Evolutionary conservation across 129 eudicot species (phyloP), one percentile per base, ranked within the genome.

Genomic region (Flaveria ramosissima): DNA sequence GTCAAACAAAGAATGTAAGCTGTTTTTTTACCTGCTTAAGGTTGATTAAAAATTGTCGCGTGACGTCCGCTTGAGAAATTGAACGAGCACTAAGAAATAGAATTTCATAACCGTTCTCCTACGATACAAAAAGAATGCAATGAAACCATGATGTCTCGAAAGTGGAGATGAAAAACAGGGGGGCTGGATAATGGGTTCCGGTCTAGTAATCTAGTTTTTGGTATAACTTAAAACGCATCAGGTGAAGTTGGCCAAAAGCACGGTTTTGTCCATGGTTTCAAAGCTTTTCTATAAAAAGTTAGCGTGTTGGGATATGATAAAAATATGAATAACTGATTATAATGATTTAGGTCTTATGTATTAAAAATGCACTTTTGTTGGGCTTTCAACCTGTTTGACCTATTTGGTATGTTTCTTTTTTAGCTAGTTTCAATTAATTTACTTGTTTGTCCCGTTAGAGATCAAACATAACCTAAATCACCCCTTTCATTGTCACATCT

Each of bases 11-110:
- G 17, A 36, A 76, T 48, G 19, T 2, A 26, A 76, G n/a, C 32
- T 68, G 32, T 46, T 39, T 61, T 15, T 63, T 51, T 57, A 94
- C 98, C 98, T 95, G 99, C 78, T 83, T 89, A 68, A 95, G 92
- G 84, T 85, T 95, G 74, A 91, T 79, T 48, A 95, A 76, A 82
- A 95, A 95, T 77, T 89, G 99, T 59, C 99, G 82, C 39, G 99
- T 95, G 27, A 73, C 80, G 76, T 84, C 84, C 41, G 99, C 91
- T 85, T 95, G 99, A 75, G 94, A 89, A 73, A 95, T 89, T 42
- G 99, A 84, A 52, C 99, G 96, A 72, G 99, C 99, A 86, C 99
- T 95, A 48, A 95, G 87, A 79, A 95, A 95, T 53, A 95, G 85
- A 53, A 95, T 71, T 71, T 95, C 86, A 86, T 91, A 95, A 67